Base-by-base conservation (phyloP, 208 protist genomes). In the Crithidia thermophila region DNA sequence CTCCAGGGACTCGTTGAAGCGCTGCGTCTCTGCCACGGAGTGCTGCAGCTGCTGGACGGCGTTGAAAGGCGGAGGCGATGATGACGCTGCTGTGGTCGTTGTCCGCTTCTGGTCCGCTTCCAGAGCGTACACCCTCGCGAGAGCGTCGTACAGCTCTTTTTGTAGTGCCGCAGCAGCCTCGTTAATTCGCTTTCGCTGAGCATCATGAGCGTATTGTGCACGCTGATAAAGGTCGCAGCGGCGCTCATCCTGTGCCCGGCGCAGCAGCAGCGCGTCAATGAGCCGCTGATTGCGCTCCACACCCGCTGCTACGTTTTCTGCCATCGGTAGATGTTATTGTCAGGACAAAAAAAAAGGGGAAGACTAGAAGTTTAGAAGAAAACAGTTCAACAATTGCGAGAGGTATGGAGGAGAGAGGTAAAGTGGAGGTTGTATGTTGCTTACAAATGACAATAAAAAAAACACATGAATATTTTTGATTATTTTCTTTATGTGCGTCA, bases 201-300 rank as follows among this genome's bases (percentile, higher is more conserved):
- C 10, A 21, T 67, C 57, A 0, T 73, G 31, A 9, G 52, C 21
- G 4, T 31, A 16, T 20, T 33, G 16, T 9, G 61, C 30, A 16
- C 58, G 58, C 31, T 55, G 58, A 42, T 59, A 61, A 4, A 52
- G n/a, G 36, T 65, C 67, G 28, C 28, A 45, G 28, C 58, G 50
- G 4, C 40, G 57, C 58, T 58, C 50, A 4, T 65, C 56, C 10
- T 65, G 46, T 14, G 50, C 50, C 25, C 49, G 57, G 6, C 58
- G 39, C 9, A 45, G 11, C 36, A 65, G 28, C 7, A 60, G 16
- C 25, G 20, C 7, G 37, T 59, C 57, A 3, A 67, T 25, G 6
- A 66, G 40, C 3, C n/a, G 10, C 16, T 72, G 30, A 10, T 64
- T 49, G 20, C 34, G 49, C 57, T 23, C 13, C 36, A 58, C 37